Percentiles rank a stretch among this genome's conserved stretches.
phyloP scores from a whole-genome alignment of 2,329 filamentous ascomycete genomes.

The Aspergillus pseudotamarii region DNA sequence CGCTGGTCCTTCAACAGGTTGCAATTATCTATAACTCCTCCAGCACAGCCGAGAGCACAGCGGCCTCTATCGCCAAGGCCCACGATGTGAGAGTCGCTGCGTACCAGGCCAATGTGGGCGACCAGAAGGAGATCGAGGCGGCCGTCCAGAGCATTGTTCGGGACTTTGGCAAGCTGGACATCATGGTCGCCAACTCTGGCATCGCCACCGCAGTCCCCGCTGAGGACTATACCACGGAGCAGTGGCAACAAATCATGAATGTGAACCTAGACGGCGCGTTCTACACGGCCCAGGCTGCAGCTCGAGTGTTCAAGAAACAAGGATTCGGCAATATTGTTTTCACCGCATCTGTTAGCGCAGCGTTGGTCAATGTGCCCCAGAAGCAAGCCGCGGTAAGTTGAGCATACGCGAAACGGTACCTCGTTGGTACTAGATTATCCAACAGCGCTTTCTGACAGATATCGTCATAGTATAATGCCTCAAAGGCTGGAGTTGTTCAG shows the following conservation, averaged over 20 bases:
- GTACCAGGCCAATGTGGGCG: constrained; percentile 37
- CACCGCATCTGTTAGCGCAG: constrained; percentile 42
- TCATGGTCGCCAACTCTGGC: constrained; percentile 53
- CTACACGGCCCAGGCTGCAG: constrained; percentile 43
- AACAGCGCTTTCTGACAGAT: background rate
- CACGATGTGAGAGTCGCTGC: constrained; percentile 36
- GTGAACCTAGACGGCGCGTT: constrained; percentile 46
- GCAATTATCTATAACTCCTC: constrained; percentile 38
- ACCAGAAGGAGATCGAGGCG: constrained; percentile 33
- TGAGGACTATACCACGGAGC: constrained; percentile 41
- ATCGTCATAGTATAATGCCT: constrained; percentile 38
- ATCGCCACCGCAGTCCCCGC: constrained; percentile 32
- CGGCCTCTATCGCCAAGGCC: constrained; percentile 28
- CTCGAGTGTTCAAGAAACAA: constrained; percentile 39
- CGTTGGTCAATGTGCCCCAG: constrained; percentile 44
- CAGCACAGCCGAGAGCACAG: constrained; percentile 26
- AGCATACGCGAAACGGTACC: background rate
- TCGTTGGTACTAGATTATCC: background rate
- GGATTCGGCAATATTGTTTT: constrained; percentile 42
- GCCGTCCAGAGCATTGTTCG: constrained; percentile 36
- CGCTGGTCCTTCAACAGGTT: constrained; percentile 21
- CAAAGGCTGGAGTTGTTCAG: constrained; percentile 40
- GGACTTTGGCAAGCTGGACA: constrained; percentile 49
- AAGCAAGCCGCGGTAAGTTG: constrained; percentile 36
- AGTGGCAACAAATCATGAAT: constrained; percentile 44